Conservation (phyloP, 345 rosid species). For the Abelmoschus esculentus region DNA sequence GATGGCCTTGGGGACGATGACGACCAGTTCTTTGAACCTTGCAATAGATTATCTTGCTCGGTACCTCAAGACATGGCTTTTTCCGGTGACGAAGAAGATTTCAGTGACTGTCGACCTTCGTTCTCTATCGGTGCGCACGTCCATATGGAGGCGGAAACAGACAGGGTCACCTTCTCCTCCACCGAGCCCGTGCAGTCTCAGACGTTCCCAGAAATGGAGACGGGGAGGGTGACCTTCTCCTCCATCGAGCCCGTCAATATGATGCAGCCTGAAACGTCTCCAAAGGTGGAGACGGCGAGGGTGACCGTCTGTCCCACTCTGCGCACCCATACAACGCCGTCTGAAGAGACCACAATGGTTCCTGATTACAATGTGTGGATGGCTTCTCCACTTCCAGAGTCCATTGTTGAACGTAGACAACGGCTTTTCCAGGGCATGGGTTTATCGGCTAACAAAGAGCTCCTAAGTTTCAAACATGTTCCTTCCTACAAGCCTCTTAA, state of each 20-base stretch:
- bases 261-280: too few species aligned
- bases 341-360: slow-evolving; percentile 26
- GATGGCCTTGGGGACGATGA: slow-evolving; percentile 59
- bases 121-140: slow-evolving; percentile 11
- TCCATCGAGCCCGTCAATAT: too few species aligned
- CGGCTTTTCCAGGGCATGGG: slow-evolving; percentile 81
- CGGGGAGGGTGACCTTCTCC: too few species aligned
- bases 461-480: slow-evolving; percentile 25
- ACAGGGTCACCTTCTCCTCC: too few species aligned
- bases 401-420: slow-evolving; percentile 63
- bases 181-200: too few species aligned
- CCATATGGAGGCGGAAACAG: too few species aligned
- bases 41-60: slow-evolving; percentile 43
- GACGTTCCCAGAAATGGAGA: too few species aligned
- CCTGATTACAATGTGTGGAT: slow-evolving; percentile 76
- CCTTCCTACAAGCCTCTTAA: slow-evolving; percentile 5
- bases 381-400: slow-evolving; percentile 85
- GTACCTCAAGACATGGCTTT: slow-evolving; percentile 48
- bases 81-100: slow-evolving; percentile 67
- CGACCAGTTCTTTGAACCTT: slow-evolving; percentile 57
- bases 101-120: slow-evolving; percentile 63
- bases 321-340: slow-evolving; percentile 6
- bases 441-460: slow-evolving; percentile 31
- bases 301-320: too few species aligned
- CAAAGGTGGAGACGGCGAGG: too few species aligned